Conservation (phyloP, 169 alveolate genomes). For the Eimeria maxima region DNA sequence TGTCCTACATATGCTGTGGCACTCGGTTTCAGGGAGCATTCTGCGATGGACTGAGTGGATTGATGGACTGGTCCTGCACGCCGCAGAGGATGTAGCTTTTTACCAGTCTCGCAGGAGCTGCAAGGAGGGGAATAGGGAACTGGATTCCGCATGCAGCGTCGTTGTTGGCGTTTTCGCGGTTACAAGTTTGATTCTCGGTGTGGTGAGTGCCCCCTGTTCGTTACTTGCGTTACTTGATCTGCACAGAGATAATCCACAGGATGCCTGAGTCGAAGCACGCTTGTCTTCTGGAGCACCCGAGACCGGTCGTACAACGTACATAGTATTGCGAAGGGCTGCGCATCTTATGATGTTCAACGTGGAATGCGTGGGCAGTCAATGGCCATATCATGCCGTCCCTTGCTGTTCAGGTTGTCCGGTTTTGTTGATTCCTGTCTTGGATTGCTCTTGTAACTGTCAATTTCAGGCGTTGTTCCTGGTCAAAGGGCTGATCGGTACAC, state of each 20-base stretch:
- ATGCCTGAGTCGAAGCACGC: neutral
- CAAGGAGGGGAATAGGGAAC: slow-evolving; percentile 40
- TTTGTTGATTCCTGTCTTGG: neutral
- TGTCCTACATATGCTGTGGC: neutral
- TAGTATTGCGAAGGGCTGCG: neutral
- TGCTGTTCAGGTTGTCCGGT: neutral
- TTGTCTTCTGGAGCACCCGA: neutral
- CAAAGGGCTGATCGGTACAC: neutral
- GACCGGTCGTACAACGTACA: neutral
- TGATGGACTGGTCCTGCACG: slow-evolving; percentile 67
- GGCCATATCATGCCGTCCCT: neutral
- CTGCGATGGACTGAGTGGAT: slow-evolving; percentile 72
- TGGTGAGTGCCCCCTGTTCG: neutral
- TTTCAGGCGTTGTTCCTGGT: slow-evolving; percentile 16
- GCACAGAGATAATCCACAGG: neutral
- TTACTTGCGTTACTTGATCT: neutral
- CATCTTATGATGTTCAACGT: neutral
- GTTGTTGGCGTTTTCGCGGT: slow-evolving; percentile 22
- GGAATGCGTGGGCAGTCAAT: neutral
- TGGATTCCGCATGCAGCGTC: slow-evolving; percentile 44
- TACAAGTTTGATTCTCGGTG: slow-evolving; percentile 17
- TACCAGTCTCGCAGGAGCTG: slow-evolving; percentile 34
- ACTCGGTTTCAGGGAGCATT: slow-evolving; percentile 13
- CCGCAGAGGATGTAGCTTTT: slow-evolving; percentile 32
- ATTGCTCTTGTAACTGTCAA: neutral